These are phyloP conservation scores for Saccharomycopsis selenospora DNA, from an alignment of 805 yeast species.

Conservation along the genomic window DNA sequence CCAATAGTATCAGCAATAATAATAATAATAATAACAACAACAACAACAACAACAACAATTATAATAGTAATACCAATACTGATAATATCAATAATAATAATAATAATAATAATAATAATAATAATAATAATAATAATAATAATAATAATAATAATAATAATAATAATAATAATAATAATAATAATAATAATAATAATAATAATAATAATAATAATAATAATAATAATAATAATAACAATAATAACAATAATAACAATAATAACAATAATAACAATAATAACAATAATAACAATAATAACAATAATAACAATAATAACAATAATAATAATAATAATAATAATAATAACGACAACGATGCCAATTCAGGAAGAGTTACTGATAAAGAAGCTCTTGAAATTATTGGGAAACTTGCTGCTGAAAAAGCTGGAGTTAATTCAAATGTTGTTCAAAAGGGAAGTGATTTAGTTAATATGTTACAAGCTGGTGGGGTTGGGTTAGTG, in stretches of 20 bases:
- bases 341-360: not conserved
- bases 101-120: not conserved
- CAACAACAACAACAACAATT: too few species aligned
- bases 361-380: not conserved
- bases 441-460: not conserved
- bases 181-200: not conserved
- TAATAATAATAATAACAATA: not conserved
- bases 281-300: not conserved
- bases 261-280: not conserved
- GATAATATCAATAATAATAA: not conserved
- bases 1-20: too few species aligned
- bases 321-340: not conserved
- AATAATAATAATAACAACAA: too few species aligned
- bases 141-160: not conserved
- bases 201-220: not conserved
- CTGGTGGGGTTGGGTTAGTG: conserved; percentile 18
- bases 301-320: not conserved
- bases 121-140: not conserved
- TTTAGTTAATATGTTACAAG: conserved; percentile 2
- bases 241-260: not conserved
- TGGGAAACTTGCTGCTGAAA: not conserved
- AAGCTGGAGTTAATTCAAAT: conserved; percentile 2
- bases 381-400: not conserved
- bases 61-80: not conserved
- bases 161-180: not conserved